Evolutionary conservation across 148 eudicot species (phyloP).

Genomic region (Rhododendron griersonianum): DNA sequence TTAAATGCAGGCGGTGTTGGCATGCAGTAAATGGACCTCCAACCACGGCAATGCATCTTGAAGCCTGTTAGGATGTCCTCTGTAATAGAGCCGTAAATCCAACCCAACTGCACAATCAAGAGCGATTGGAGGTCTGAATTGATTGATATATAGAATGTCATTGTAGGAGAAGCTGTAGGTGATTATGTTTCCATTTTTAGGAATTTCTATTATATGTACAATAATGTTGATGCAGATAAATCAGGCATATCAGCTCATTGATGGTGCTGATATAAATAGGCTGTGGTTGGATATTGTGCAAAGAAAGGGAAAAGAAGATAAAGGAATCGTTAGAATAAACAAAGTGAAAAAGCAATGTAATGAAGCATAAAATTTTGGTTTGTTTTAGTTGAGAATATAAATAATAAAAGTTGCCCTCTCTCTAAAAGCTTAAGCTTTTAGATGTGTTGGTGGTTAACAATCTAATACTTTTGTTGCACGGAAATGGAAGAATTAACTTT

Average conservation of each 20-base stretch:
- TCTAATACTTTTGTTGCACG: neutral
- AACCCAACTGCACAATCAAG: constrained; percentile 72
- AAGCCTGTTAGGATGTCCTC: constrained; percentile 98
- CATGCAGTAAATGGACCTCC: constrained; percentile 99
- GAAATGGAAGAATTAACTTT: neutral
- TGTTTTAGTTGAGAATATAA: neutral
- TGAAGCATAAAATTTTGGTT: neutral
- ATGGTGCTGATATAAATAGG: neutral
- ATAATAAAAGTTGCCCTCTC: neutral
- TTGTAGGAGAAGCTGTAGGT: neutral
- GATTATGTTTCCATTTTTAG: neutral
- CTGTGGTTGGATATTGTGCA: neutral
- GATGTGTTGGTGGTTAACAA: no score
- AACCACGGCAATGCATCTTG: constrained; percentile 99
- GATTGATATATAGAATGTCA: neutral
- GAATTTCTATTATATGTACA: neutral
- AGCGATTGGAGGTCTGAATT: neutral
- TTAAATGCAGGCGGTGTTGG: constrained; percentile 87
- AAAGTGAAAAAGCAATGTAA: neutral
- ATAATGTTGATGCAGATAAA: neutral
- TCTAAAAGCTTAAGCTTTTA: no score
- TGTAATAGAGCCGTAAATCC: constrained; percentile 98
- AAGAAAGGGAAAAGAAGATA: neutral
- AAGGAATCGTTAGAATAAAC: neutral
- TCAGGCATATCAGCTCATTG: neutral